Conservation (phyloP, 768 basidiomycete genomes). For the Serendipita sp. region DNA sequence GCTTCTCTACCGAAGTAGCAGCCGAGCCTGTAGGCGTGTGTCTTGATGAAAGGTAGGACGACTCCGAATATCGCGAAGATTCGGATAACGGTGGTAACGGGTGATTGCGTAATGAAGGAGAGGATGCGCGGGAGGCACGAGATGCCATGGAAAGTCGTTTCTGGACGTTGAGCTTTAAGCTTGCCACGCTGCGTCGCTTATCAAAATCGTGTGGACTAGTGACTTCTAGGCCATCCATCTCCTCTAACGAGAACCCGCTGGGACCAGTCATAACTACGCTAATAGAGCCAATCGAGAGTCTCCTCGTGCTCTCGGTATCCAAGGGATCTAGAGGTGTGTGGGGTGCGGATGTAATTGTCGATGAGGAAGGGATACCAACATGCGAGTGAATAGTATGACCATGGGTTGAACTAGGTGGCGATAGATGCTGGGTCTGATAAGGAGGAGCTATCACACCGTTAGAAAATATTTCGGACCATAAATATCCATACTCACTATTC, state of each 20-base stretch:
- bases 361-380: not conserved
- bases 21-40: not conserved
- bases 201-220: slow-evolving; percentile 5
- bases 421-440: not conserved
- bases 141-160: slow-evolving; percentile 2
- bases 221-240: slow-evolving; percentile 1
- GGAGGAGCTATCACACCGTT: not conserved
- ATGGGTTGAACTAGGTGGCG: not conserved
- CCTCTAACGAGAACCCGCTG: not conserved
- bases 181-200: not conserved
- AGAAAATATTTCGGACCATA: not conserved
- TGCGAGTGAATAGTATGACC: not conserved
- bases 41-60: not conserved
- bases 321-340: not conserved
- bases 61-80: not conserved
- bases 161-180: not conserved
- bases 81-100: not conserved
- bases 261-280: not conserved
- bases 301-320: not conserved
- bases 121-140: not conserved
- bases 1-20: not conserved
- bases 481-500: not conserved
- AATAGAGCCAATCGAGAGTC: not conserved
- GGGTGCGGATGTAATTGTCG: not conserved
- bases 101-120: not conserved